A percentile compares a stretch with the other conserved stretches of the same genome.
Conservation (phyloP, 2,329 filamentous ascomycete species). For the Fusarium newnesense region DNA sequence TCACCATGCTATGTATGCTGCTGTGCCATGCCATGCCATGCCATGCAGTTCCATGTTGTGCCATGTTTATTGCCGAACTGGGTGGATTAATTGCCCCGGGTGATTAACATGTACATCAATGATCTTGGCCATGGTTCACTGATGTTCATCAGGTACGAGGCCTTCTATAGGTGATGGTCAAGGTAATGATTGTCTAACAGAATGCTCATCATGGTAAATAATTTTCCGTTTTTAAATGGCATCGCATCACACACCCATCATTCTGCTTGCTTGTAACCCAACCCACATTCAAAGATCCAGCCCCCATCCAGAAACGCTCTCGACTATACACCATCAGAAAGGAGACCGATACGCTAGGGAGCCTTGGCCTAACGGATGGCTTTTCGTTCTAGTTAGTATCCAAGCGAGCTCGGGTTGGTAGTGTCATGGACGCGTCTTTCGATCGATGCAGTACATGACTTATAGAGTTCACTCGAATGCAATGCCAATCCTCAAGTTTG, state of each 20-base stretch:
- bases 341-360: slow-evolving; percentile 9
- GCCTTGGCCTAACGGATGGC: slow-evolving; percentile 28
- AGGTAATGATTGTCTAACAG: slow-evolving; percentile 12
- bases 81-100: slow-evolving; percentile 24
- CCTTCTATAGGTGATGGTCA: slow-evolving; percentile 7
- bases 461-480: background rate
- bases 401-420: slow-evolving; percentile 13
- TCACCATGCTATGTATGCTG: slow-evolving; percentile 18
- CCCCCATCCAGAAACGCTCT: slow-evolving; percentile 10
- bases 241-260: slow-evolving; percentile 39
- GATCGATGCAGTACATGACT: background rate
- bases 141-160: slow-evolving; percentile 30
- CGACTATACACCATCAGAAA: slow-evolving; percentile 18
- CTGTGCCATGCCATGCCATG: background rate
- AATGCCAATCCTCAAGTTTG: background rate
- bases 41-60: background rate
- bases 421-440: slow-evolving; percentile 8
- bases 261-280: slow-evolving; percentile 25
- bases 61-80: slow-evolving; percentile 8
- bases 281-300: slow-evolving; percentile 2
- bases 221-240: slow-evolving; percentile 1
- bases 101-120: slow-evolving; percentile 17
- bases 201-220: background rate
- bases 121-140: slow-evolving; percentile 1
- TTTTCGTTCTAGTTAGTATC: background rate